Base-by-base conservation (phyloP, 2,329 filamentous ascomycete species). In the Penicillium digitatum region DNA sequence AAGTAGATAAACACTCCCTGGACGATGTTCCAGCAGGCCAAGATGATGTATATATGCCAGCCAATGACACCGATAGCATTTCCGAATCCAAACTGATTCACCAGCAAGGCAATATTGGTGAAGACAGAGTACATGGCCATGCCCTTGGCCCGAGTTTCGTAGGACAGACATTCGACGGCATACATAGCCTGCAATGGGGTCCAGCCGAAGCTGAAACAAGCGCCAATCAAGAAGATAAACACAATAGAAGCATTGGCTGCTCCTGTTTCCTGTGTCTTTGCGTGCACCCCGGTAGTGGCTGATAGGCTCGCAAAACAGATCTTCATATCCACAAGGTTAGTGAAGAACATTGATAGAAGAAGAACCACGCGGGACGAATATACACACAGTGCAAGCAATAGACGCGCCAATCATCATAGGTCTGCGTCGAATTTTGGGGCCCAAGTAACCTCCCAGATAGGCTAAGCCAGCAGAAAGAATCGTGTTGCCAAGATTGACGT, bases 341-440 rank as follows among this genome's bases (percentile, higher is more conserved):
- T n/a, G 18, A 3, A 31, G 26, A 31, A 39, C 37, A 32, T 8
- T 24, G 32, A 18, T 6, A 22, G 20, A 16, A n/a, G 2, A 2
- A 22, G 5, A 24, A 20, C 6, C 6, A 48, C 5, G 11, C 7
- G 8, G 18, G 10, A 14, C 20, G 6, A 7, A 14, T 24, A 12
- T 22, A 56, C 54, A 3, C 39, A 56, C 54, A 37, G 14, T 12
- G n/a, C 42, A 45, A 37, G 42, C 44, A 20, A 52, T 18, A 31
- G 54, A 56, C 0, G 37, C 32, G 20, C 54, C 54, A 5, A 56
- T 66, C 38, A 83, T 72, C 31, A 82, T 72, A n/a, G 81, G 80
- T 3, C 84, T 80, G 35, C 84, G 81, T n/a, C 83, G 82, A 6
- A 85, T 56, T 1, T 76, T 75, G 37, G 85, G 83, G 1, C 82